Evolutionary conservation across 805 yeast species (phyloP).

Genomic region (Sugiyamaella mastotermitis): DNA sequence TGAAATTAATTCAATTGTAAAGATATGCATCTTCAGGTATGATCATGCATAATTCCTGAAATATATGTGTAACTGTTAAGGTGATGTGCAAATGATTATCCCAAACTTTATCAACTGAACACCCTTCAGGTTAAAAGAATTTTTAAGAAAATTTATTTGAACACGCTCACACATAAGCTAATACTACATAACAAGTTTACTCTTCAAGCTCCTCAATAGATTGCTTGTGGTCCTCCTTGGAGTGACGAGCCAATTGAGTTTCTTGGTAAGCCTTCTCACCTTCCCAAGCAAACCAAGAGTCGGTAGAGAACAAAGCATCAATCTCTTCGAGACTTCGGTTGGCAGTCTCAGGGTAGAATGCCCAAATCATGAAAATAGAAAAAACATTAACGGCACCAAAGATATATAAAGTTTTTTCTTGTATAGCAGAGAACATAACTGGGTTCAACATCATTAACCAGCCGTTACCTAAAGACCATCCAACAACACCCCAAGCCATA

Average conservation of each 20-base stretch:
- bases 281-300: conserved; percentile 12
- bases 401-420: conserved; percentile 30
- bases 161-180: too few species aligned
- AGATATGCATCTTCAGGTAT: too few species aligned
- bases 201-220: too few species aligned
- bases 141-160: too few species aligned
- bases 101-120: too few species aligned
- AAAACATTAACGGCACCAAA: conserved; percentile 29
- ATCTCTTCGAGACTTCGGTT: conserved; percentile 54
- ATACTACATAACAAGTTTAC: too few species aligned
- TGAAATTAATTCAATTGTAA: too few species aligned
- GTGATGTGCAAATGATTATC: too few species aligned
- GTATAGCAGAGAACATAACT: conserved; percentile 27
- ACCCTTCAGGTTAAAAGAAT: too few species aligned
- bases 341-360: conserved; percentile 59
- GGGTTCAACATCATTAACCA: conserved; percentile 32
- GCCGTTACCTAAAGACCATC: conserved; percentile 32
- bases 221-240: too few species aligned
- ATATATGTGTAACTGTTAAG: too few species aligned
- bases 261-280: conserved; percentile 15
- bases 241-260: not conserved
- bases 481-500: conserved; percentile 19
- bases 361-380: conserved; percentile 29
- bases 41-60: too few species aligned
- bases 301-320: conserved; percentile 49